These are phyloP conservation scores for Botrytis tulipae DNA, from an alignment of 2,329 filamentous ascomycete species.

Conservation along the genomic window DNA sequence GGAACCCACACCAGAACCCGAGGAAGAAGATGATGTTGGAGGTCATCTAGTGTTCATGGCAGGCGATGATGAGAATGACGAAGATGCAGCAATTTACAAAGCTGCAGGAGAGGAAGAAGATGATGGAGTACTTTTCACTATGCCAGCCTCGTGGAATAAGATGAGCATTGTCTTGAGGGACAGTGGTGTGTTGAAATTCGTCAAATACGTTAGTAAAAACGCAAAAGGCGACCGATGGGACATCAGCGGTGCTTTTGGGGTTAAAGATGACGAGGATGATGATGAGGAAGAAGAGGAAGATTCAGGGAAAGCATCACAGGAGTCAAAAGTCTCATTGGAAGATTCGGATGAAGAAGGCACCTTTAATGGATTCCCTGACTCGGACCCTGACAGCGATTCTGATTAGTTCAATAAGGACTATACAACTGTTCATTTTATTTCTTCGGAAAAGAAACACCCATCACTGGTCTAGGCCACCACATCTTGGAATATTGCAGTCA, in stretches of 20 bases:
- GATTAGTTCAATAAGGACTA: constrained; percentile 27
- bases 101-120: constrained; percentile 67
- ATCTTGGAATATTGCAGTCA: background rate
- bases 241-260: constrained; percentile 74
- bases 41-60: constrained; percentile 94
- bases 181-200: constrained; percentile 81
- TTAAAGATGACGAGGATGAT: constrained; percentile 55
- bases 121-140: constrained; percentile 68
- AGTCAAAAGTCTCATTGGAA: constrained; percentile 37
- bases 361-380: constrained; percentile 56
- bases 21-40: constrained; percentile 57
- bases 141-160: constrained; percentile 79
- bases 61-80: constrained; percentile 68
- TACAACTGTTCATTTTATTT: background rate
- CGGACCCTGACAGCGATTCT: constrained; percentile 36
- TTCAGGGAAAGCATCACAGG: constrained; percentile 29
- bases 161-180: constrained; percentile 88
- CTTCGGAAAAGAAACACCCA: background rate
- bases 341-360: constrained; percentile 52
- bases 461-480: background rate
- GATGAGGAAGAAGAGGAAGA: constrained; percentile 40
- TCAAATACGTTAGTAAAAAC: constrained; percentile 86
- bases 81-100: constrained; percentile 86
- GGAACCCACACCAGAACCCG: constrained; percentile 29
- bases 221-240: constrained; percentile 94